Conservation (phyloP, 108 stramenopile genomes). For the Cyclotella baltica region DNA sequence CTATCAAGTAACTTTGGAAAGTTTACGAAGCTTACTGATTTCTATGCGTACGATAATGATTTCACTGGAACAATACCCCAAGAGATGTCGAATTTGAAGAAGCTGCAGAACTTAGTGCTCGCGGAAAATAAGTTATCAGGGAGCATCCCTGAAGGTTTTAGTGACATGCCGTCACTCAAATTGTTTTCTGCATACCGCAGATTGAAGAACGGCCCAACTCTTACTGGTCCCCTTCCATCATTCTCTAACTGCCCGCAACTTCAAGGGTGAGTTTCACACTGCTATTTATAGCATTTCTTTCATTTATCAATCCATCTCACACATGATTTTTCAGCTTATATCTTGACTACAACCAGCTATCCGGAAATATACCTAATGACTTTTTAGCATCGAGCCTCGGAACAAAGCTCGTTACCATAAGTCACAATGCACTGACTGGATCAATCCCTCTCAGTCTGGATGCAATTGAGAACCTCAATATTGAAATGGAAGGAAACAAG, state of each 20-base stretch:
- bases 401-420: constrained; percentile 55
- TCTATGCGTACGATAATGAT: constrained; percentile 52
- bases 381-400: constrained; percentile 51
- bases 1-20: constrained; percentile 60
- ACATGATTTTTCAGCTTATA: too few species aligned
- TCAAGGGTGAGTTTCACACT: too few species aligned
- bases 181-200: constrained; percentile 50
- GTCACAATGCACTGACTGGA: constrained; percentile 58
- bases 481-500: constrained; percentile 77
- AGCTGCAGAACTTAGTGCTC: constrained; percentile 56
- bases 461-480: constrained; percentile 60
- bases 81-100: constrained; percentile 51
- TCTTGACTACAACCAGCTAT: constrained; percentile 66
- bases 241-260: constrained; percentile 67
- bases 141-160: constrained; percentile 61
- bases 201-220: constrained; percentile 48
- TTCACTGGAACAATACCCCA: constrained; percentile 68
- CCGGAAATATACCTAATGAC: constrained; percentile 40
- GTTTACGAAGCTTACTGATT: constrained; percentile 58
- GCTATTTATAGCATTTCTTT: too few species aligned
- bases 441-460: constrained; percentile 55
- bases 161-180: constrained; percentile 55
- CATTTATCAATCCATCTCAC: too few species aligned
- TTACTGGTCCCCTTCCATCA: constrained; percentile 66
- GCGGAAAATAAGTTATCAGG: constrained; percentile 69